A percentile compares a stretch with the other conserved stretches of the same genome.
phyloP scores from a whole-genome alignment of 306 rosid species.

The Cicer pinnatifidum region DNA sequence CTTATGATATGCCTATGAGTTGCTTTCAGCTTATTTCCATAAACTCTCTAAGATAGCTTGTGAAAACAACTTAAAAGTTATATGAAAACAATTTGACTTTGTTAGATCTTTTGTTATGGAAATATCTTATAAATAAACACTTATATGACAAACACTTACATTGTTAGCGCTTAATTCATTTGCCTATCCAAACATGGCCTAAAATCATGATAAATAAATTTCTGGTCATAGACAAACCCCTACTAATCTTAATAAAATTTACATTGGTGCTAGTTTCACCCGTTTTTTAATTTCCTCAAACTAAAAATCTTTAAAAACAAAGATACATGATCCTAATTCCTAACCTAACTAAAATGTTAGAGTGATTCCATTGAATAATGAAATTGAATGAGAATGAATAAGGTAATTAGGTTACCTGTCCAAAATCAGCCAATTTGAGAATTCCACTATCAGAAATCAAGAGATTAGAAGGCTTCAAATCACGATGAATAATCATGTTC shows the following conservation, averaged over 20 bases:
- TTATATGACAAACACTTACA: no score
- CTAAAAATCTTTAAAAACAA: not conserved
- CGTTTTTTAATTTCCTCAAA: not conserved
- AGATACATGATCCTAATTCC: not conserved
- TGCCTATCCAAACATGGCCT: no score
- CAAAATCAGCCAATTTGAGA: constrained; percentile 93
- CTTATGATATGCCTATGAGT: no score
- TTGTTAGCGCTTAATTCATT: no score
- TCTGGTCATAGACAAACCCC: not conserved
- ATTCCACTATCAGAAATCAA: constrained; percentile 76
- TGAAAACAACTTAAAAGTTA: no score
- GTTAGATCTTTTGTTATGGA: no score
- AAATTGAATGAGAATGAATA: not conserved
- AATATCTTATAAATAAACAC: no score
- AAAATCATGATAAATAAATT: not conserved
- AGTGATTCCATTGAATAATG: not conserved
- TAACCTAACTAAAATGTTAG: not conserved
- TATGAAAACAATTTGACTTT: no score
- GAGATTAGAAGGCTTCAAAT: constrained; percentile 89
- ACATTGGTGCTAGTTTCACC: no score
- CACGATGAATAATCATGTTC: constrained; percentile 80
- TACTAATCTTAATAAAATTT: not conserved
- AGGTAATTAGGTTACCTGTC: constrained; percentile 54
- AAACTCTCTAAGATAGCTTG: no score
- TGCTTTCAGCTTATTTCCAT: no score